Evolutionary conservation across 225 moss, liverwort and hornwort species (phyloP), one percentile per base, ranked within the genome.

Genomic region (Takakia lepidozioides): DNA sequence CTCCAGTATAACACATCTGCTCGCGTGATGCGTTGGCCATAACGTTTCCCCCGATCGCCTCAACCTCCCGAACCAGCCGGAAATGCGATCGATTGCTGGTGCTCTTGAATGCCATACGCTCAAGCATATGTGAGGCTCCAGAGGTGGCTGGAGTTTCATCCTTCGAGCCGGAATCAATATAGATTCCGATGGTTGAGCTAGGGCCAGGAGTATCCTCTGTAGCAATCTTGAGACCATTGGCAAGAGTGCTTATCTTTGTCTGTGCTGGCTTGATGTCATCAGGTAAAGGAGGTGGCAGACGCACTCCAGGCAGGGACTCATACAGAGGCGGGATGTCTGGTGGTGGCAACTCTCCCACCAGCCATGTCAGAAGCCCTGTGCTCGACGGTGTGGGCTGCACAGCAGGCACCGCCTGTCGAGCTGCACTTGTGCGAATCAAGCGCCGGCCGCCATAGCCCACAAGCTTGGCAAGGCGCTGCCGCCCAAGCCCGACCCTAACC

Each of bases 81-180:
- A 89, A 86, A 59, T 93, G 86, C 69, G 74, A 83, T 44, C 89
- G 68, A 64, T 93, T 89, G 30, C 73, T 67, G 21, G 89, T 86
- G 63, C 71, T 86, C 76, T 93, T 93, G 56, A 86, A 93, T 34
- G 93, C 89, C 93, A 93, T 88, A 15, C 89, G 78, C 61, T 93
- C 89, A 58, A 93, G 69, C 70, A 93, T 54, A 64, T 93, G 93
- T 28, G 86, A 79, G 26, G 70, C 79, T 39, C 93, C 93, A 32
- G 67, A 76, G 54, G 69, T 74, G 3, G 4, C 39, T n/a, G 79
- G 68, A 60, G 53, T 82, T 71, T 93, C 93, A 47, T 88, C 69
- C 53, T 83, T 68, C 17, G 81, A 84, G 21, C 93, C 93, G 2
- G 78, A 86, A 59, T 93, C 89, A 32, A 89, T 65, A 32, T 74